These are phyloP conservation scores for Cutaneotrichosporon sp. DNA, from an alignment of 1,284 basidiomycete species.

Conservation along the genomic window DNA sequence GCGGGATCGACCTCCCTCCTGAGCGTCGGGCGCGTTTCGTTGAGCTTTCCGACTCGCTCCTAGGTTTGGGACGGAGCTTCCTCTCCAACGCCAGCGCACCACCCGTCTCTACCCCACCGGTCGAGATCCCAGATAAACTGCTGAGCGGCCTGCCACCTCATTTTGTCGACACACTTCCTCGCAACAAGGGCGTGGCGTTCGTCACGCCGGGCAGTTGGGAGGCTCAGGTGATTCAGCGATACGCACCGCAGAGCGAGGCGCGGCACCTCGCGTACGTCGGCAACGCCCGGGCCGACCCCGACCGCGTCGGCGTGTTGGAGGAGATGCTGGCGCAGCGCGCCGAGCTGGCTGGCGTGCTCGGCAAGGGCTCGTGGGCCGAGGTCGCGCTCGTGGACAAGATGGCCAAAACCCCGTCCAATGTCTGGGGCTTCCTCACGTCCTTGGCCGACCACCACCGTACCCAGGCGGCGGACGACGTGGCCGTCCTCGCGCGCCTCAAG, in stretches of 20 bases:
- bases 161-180: slow-evolving; percentile 59
- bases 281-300: slow-evolving; percentile 59
- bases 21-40: slow-evolving; percentile 78
- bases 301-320: slow-evolving; percentile 63
- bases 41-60: slow-evolving; percentile 82
- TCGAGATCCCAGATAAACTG: slow-evolving; percentile 48
- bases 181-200: slow-evolving; percentile 58
- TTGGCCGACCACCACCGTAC: slow-evolving; percentile 73
- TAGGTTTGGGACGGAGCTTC: slow-evolving; percentile 85
- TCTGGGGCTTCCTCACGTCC: slow-evolving; percentile 75
- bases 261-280: slow-evolving; percentile 75
- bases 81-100: slow-evolving; percentile 60
- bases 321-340: slow-evolving; percentile 70
- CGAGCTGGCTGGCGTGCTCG: slow-evolving; percentile 75
- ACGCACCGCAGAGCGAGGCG: slow-evolving; percentile 76
- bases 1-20: slow-evolving; percentile 85
- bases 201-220: slow-evolving; percentile 81
- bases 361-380: slow-evolving; percentile 75
- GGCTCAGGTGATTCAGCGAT: slow-evolving; percentile 87
- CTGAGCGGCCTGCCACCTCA: slow-evolving; percentile 46
- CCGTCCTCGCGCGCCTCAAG: slow-evolving; percentile 70
- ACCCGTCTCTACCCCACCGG: slow-evolving; percentile 30
- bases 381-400: slow-evolving; percentile 89
- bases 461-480: slow-evolving; percentile 69
- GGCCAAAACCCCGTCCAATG: slow-evolving; percentile 89